phyloP scores from a whole-genome alignment of 2,329 filamentous ascomycete species.

The Colletotrichum tamarilloi region DNA sequence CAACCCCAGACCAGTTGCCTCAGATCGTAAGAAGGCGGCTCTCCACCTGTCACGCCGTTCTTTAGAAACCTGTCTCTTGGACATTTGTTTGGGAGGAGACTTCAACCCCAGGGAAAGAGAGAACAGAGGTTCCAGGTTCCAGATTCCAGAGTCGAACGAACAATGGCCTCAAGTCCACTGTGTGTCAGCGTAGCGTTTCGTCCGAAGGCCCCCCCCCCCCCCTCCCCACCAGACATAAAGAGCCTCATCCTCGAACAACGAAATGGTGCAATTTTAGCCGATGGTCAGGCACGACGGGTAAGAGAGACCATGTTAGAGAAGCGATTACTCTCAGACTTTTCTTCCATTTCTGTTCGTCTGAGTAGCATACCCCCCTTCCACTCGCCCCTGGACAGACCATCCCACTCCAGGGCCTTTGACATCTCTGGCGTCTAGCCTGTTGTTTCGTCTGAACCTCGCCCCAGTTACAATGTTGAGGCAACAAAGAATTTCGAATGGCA shows the following conservation, averaged over 20 bases:
- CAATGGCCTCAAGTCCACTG: neutral
- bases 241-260: neutral
- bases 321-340: neutral
- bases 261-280: neutral
- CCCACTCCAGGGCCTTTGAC: neutral
- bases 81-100: neutral
- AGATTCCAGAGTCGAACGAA: neutral
- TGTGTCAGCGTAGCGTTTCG: neutral
- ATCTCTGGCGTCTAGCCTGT: neutral
- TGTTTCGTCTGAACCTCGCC: constrained; percentile 7
- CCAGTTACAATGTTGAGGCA: neutral
- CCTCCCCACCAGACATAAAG: neutral
- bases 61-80: neutral
- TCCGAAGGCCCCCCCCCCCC: neutral
- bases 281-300: neutral
- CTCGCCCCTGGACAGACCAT: neutral
- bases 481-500: neutral
- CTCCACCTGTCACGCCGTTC: neutral
- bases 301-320: neutral
- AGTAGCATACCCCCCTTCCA: neutral
- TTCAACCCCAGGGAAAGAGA: neutral
- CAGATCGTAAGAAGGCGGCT: neutral
- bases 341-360: neutral
- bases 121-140: neutral
- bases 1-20: neutral